Percentiles rank a stretch among this genome's conserved stretches.
Evolutionary conservation across 345 rosid genomes (phyloP).

Genomic region (Hypericum androsaemum): DNA sequence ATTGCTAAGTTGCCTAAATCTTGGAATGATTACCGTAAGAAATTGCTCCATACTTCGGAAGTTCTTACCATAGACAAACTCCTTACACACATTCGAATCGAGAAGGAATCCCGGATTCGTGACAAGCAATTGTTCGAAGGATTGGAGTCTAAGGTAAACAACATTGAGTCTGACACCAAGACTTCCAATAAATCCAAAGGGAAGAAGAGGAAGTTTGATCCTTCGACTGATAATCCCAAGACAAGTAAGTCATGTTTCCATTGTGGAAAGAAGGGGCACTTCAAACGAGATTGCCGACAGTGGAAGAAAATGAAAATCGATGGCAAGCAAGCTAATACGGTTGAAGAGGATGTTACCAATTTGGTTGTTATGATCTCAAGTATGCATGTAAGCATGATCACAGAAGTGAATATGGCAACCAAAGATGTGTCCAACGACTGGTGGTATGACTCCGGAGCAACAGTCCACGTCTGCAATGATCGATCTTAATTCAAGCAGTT

Average conservation of each 20-base stretch:
- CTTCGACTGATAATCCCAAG: no score
- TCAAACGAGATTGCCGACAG: background rate
- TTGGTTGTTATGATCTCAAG: no score
- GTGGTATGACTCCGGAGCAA: no score
- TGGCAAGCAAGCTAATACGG: no score
- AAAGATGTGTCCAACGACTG: no score
- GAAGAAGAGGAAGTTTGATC: no score
- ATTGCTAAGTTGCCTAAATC: background rate
- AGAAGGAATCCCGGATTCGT: background rate
- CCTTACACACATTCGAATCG: background rate
- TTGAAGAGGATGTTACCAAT: no score
- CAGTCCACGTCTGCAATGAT: no score
- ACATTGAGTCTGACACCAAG: background rate
- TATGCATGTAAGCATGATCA: no score
- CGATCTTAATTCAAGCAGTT: no score
- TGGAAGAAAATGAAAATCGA: background rate
- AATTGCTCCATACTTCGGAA: background rate
- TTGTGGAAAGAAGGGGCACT: background rate
- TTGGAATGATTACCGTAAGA: slow-evolving; percentile 6
- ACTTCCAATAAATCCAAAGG: background rate
- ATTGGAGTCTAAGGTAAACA: background rate
- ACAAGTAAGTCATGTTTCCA: no score
- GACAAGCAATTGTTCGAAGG: background rate
- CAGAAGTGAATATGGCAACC: no score
- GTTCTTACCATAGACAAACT: background rate